Evolutionary conservation across 2,329 filamentous ascomycete genomes (phyloP).

Genomic region (Meredithiella fracta): DNA sequence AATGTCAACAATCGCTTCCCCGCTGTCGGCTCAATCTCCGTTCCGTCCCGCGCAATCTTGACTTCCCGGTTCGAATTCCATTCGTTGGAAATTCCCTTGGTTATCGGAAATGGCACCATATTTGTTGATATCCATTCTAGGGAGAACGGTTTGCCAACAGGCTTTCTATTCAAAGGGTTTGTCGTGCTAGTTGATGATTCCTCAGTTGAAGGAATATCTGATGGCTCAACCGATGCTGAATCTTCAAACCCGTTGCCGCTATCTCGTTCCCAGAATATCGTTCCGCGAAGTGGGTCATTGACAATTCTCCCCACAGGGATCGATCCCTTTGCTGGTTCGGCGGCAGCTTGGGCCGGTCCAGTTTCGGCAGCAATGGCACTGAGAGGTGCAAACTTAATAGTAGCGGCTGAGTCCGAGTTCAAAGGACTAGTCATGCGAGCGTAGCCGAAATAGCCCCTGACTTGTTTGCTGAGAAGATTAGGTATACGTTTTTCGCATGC

Average conservation of each 20-base stretch:
- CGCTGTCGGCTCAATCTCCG: constrained; percentile 71
- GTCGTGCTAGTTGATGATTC: too few species aligned
- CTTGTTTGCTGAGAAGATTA: constrained; percentile 93
- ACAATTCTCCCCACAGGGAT: constrained; percentile 76
- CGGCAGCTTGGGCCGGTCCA: constrained; percentile 54
- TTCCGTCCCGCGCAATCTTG: constrained; percentile 89
- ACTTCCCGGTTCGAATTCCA: constrained; percentile 94
- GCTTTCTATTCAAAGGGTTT: not conserved
- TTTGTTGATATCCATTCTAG: constrained; percentile 80
- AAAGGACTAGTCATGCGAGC: constrained; percentile 79
- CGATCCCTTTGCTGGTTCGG: constrained; percentile 55
- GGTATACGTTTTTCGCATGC: constrained; percentile 68
- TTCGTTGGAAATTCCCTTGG: constrained; percentile 71
- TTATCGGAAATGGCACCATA: constrained; percentile 74
- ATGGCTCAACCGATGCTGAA: constrained; percentile 37
- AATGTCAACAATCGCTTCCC: constrained; percentile 62
- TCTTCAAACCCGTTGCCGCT: too few species aligned
- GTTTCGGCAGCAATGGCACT: constrained; percentile 42
- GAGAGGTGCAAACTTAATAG: constrained; percentile 52
- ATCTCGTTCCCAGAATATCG: constrained; percentile 81
- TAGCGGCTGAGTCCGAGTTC: constrained; percentile 54
- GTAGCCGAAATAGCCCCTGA: constrained; percentile 91
- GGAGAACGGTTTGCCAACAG: constrained; percentile 63
- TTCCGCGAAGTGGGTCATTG: constrained; percentile 82
- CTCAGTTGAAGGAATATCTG: too few species aligned